Percentiles rank a stretch among this genome's conserved stretches.
These are phyloP conservation scores for Lactarius akahatsu DNA, from an alignment of 768 basidiomycete species.

Conservation along the genomic window DNA sequence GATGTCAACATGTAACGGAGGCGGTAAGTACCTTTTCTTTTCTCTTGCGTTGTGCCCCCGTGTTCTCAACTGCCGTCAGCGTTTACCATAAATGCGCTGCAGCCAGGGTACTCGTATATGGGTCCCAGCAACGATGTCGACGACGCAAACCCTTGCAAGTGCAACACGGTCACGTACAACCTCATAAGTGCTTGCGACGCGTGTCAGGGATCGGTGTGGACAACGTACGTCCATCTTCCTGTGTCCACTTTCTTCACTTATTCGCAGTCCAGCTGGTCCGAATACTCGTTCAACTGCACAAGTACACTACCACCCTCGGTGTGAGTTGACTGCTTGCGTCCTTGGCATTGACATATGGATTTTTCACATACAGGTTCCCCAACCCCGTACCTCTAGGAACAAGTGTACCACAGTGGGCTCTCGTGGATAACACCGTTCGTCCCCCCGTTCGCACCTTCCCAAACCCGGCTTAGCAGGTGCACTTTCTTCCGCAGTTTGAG, in stretches of 20 bases:
- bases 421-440: slow-evolving; percentile 7
- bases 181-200: slow-evolving; percentile 25
- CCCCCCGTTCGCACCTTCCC: not conserved
- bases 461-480: not conserved
- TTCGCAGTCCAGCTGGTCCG: slow-evolving; percentile 1
- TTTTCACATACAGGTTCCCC: not conserved
- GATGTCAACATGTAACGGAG: slow-evolving; percentile 16
- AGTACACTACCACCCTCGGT: not conserved
- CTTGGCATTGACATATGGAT: not conserved
- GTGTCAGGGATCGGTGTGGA: slow-evolving; percentile 4
- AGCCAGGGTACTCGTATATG: slow-evolving; percentile 2
- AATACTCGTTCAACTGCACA: slow-evolving; percentile 14
- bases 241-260: too few species aligned
- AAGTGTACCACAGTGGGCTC: slow-evolving; percentile 9
- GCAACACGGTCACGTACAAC: slow-evolving; percentile 14
- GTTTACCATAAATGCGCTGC: slow-evolving; percentile 2
- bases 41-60: not conserved
- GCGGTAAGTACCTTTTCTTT: slow-evolving; percentile 2
- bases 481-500: not conserved
- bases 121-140: not conserved
- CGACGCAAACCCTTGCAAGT: slow-evolving; percentile 17
- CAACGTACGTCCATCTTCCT: not conserved
- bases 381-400: slow-evolving; percentile 4
- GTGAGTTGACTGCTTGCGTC: slow-evolving; percentile 7
- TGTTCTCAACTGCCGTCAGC: not conserved